Conservation (phyloP, 805 yeast species). For the Candida stauntonica region DNA sequence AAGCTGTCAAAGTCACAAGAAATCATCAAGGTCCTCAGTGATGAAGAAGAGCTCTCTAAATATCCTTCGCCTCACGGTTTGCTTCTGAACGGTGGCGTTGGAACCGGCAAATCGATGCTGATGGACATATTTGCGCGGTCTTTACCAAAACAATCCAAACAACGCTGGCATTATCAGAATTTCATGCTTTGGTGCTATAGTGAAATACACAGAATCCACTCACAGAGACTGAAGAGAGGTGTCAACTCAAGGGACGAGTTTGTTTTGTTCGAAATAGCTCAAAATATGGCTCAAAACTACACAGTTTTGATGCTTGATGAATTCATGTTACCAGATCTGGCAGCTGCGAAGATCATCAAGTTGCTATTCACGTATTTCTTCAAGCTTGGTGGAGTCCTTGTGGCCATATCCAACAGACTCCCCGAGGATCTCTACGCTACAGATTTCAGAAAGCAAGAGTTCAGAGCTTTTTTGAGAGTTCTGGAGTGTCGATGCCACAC, state of each 20-base stretch:
- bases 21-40: slow-evolving; percentile 46
- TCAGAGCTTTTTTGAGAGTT: slow-evolving; percentile 52
- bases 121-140: slow-evolving; percentile 68
- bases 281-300: slow-evolving; percentile 51
- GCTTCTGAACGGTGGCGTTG: slow-evolving; percentile 60
- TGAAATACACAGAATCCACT: slow-evolving; percentile 50
- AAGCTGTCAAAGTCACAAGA: slow-evolving; percentile 25
- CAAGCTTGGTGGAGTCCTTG: slow-evolving; percentile 69
- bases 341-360: slow-evolving; percentile 65
- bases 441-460: slow-evolving; percentile 55
- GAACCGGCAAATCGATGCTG: slow-evolving; percentile 71
- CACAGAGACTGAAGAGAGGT: slow-evolving; percentile 24
- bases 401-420: slow-evolving; percentile 68
- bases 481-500: slow-evolving; percentile 56
- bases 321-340: slow-evolving; percentile 73
- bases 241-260: slow-evolving; percentile 52
- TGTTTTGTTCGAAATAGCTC: slow-evolving; percentile 61
- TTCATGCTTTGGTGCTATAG: slow-evolving; percentile 65
- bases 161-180: slow-evolving; percentile 68
- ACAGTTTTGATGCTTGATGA: slow-evolving; percentile 66
- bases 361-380: slow-evolving; percentile 64
- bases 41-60: slow-evolving; percentile 54
- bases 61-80: slow-evolving; percentile 63
- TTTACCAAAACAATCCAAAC: slow-evolving; percentile 57
- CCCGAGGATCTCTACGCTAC: slow-evolving; percentile 71